Evolutionary conservation across 495 filamentous ascomycete species (phyloP), one percentile per base, ranked within the genome.

Genomic region (Recurvomyces mirabilis): DNA sequence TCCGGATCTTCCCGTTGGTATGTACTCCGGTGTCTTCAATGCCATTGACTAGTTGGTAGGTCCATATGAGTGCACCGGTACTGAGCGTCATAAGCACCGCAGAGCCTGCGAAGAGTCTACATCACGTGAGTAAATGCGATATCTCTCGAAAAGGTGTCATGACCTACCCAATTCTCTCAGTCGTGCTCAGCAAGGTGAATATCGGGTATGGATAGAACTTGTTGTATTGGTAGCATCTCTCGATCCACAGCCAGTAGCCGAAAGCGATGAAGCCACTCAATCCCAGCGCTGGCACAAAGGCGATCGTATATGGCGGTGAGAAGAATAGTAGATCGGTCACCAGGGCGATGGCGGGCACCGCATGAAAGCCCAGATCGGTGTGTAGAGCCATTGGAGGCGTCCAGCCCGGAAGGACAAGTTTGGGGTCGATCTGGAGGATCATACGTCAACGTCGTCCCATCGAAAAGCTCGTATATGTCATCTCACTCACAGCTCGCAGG

Each of bases 161-260:
- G 14, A 19, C 49, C 23, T 23, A 68, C 13, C 71, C 62, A 23
- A 78, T 59, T 19, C 87, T 73, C 48, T 81, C 73, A 45, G 66
- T 56, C 1, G 74, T 77, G 33, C 61, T 66, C 21, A 91, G 59
- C 17, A 75, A 59, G 2, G 69, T 76, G 47, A 94, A 83, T 13
- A 93, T 71, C 3, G 87, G 87, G 66, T 94, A 94, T 3, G 87
- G 87, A 52, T 93, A 94, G 76, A 76, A 87, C 57, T 84, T 82
- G 52, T 93, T 93, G 40, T 73, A 64, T 14, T 64, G 52, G 53
- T 78, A 85, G 65, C 85, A 93, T 19, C 71, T 70, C 59, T 94
- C 85, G 5, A 93, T 73, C 87, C 87, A 93, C 44, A 79, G 72
- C 84, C 84, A 94, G 61, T 94, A 94, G 12, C 66, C 62, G 41